Evolutionary conservation across 768 basidiomycete genomes (phyloP), one percentile per base, ranked within the genome.

Genomic region (Hebeloma cylindrosporum): DNA sequence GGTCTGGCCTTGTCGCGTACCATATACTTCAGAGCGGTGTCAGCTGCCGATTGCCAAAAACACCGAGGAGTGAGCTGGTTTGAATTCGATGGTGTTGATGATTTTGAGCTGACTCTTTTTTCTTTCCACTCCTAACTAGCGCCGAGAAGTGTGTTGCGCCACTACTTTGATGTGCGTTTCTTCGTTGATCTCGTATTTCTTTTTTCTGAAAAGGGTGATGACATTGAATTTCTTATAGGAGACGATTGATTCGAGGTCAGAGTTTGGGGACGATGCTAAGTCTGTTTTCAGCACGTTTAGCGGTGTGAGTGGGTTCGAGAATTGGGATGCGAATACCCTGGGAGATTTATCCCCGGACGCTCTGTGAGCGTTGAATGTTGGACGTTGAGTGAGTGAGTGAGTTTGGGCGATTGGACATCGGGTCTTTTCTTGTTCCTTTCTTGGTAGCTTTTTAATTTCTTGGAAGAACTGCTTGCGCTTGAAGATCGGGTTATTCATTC

Each of bases 1-100:
- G 95, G 94, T 90, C 91, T 17, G 92, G 92, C 32, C 71, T 94
- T 14, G 91, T 95, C 39, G 89, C 90, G 11, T 93, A 85, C 61
- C 87, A 91, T 56, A 93, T 97, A 54, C 68, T 94, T 56, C 93
- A 95, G 64, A 92, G 86, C 49, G 94, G 93, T 8, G 79, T 83
- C 21, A 88, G 73, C 45, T 97, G 93, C 56, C 82, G 96, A 32
- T 69, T 98, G 43, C 95, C 95, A 0, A 89, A 87, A 66, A 98
- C 96, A 4, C 96, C 96, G 4, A 82, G 86, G 53, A 97, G 93
- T 90, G 62, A 61, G 88, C 48, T 42, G 38, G n/a, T 43, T 16
- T 9, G 8, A 25, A 1, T 17, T 13, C 22, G 9, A 7, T 8
- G 13, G 9, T 45, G 20, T 33, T 31, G 3, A 17, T 18, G 18